phyloP scores from a whole-genome alignment of 352 stramenopile species.

The Bremia lactucae region DNA sequence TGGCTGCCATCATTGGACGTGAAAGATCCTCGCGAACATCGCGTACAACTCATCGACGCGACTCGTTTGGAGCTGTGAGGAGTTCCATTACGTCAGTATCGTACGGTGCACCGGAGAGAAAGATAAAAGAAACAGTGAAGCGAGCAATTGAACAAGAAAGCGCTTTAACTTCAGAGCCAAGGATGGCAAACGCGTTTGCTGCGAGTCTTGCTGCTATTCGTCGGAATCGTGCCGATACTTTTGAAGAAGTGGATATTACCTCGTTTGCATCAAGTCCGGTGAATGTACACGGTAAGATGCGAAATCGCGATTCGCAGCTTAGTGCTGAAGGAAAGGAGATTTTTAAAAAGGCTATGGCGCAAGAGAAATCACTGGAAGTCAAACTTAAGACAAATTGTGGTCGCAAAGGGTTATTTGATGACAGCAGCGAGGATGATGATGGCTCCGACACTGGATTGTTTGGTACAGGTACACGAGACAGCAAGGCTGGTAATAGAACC shows the following conservation, averaged over 20 bases:
- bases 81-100: constrained; percentile 21
- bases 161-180: constrained; percentile 12
- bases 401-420: constrained; percentile 70
- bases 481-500: constrained; percentile 7
- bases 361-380: constrained; percentile 7
- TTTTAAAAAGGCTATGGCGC: constrained; percentile 39
- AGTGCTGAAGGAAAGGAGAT: constrained; percentile 74
- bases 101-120: constrained; percentile 6
- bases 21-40: constrained; percentile 19
- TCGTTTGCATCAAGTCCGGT: constrained; percentile 12
- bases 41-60: constrained; percentile 19
- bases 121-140: constrained; percentile 12
- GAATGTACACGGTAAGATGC: constrained; percentile 15
- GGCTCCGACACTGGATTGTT: constrained; percentile 45
- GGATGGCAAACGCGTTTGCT: constrained; percentile 59
- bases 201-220: constrained; percentile 65
- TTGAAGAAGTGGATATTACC: constrained; percentile 30
- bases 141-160: constrained; percentile 11
- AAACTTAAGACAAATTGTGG: constrained; percentile 20
- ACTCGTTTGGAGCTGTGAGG: constrained; percentile 46
- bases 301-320: constrained; percentile 58
- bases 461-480: constrained; percentile 17
- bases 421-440: constrained; percentile 49
- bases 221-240: constrained; percentile 48
- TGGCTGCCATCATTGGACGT: constrained; percentile 57